Evolutionary conservation across 1,284 basidiomycete genomes (phyloP), one percentile per base, ranked within the genome.

Genomic region (Crepidotus sp.): DNA sequence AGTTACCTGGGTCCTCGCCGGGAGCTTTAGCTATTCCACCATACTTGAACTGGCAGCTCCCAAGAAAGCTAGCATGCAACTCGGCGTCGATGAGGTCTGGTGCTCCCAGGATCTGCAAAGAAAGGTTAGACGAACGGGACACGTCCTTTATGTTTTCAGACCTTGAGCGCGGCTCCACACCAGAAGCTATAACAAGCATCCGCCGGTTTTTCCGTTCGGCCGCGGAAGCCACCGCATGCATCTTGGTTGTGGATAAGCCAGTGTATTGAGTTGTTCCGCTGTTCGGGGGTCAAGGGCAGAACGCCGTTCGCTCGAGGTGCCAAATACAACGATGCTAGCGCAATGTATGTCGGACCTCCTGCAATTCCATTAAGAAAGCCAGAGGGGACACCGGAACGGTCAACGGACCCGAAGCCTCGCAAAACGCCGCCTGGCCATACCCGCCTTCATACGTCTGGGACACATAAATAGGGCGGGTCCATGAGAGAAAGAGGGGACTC

Each of bases 111-210:
- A 90, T 78, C 86, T 90, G 54, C 29, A 14, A 22, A 11, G 8
- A 17, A 31, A 33, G 25, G 27, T 22, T 17, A 43, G 35, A 45
- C 25, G 46, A 15, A 6, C 32, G 26, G 36, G 25, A 14, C 22
- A 46, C 17, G 15, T 30, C 10, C 2, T 11, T 22, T 13, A 4
- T 36, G 24, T 18, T 24, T 39, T 61, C 73, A 51, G 52, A 91
- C 89, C 54, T 75, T 65, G 6, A 95, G 61, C 1, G 85, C 73
- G 4, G 80, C 91, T 2, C 86, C 83, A 54, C 86, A 88, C 93
- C 92, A 97, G 61, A 95, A 96, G 53, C 86, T 89, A 62, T 97
- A 97, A 61, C 92, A 97, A 1, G 91, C 87, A 56, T 97, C 92
- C 9, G 83, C 77, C 4, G 74, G 69, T 63, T 97, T 97, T 47